Conservation (phyloP, 2,329 filamentous ascomycete genomes). For the Grosmannia serpens region DNA sequence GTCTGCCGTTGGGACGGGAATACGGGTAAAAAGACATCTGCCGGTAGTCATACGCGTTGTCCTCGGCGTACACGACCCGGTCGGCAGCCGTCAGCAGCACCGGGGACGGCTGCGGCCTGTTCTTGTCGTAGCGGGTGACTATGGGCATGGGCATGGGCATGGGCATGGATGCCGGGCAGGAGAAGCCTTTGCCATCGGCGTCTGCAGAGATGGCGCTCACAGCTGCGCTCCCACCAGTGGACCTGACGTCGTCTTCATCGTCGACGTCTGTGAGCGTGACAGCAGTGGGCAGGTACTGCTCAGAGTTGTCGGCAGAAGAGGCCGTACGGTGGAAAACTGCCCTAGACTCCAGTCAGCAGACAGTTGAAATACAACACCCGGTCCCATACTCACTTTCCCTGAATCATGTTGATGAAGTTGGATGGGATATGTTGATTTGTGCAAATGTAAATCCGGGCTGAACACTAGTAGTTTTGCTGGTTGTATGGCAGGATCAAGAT, state of each 20-base stretch:
- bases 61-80: too few relatives aligned
- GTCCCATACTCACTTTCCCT: not conserved
- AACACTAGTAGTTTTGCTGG: not conserved
- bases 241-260: not conserved
- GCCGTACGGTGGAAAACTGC: not conserved
- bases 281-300: not conserved
- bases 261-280: not conserved
- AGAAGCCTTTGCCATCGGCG: too few relatives aligned
- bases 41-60: too few relatives aligned
- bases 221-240: not conserved
- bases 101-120: too few relatives aligned
- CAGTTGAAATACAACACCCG: not conserved
- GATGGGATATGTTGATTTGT: not conserved
- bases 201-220: not conserved
- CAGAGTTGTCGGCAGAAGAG: not conserved
- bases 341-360: not conserved
- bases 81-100: too few relatives aligned
- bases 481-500: not conserved
- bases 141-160: too few relatives aligned
- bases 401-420: not conserved
- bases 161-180: too few relatives aligned
- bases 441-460: not conserved
- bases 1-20: too few relatives aligned
- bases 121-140: too few relatives aligned
- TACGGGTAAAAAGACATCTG: too few relatives aligned